A percentile compares a stretch with the other conserved stretches of the same genome.
phyloP scores from a whole-genome alignment of 2,329 filamentous ascomycete species.

The Aotearoamyces nothofagi region DNA sequence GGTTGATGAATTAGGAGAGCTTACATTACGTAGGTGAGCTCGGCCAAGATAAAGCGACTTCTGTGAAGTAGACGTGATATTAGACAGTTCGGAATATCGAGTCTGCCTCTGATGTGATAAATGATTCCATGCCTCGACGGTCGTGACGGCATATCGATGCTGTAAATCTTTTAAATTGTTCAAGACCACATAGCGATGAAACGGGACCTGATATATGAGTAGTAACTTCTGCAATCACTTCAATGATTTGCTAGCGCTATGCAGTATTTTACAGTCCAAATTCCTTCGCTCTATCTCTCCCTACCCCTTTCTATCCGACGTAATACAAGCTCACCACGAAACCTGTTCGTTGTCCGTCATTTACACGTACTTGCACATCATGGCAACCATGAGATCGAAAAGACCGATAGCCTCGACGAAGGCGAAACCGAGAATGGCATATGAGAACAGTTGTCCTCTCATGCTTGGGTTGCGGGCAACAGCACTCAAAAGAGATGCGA shows the following conservation, averaged over 20 bases:
- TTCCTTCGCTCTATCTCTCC: neutral
- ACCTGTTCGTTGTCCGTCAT: slow-evolving; percentile 2
- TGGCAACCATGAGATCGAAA: slow-evolving; percentile 83
- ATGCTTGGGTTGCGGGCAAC: slow-evolving; percentile 90
- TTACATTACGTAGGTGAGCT: no score
- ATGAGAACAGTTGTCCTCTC: slow-evolving; percentile 90
- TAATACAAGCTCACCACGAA: slow-evolving; percentile 1
- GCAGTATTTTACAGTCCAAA: slow-evolving; percentile 1
- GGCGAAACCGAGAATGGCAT: slow-evolving; percentile 90
- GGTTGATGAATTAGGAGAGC: no score
- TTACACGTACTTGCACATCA: slow-evolving; percentile 75
- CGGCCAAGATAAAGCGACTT: no score
- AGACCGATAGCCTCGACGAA: slow-evolving; percentile 89
- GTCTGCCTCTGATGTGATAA: no score
- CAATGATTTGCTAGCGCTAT: slow-evolving; percentile 1
- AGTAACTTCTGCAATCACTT: slow-evolving; percentile 1
- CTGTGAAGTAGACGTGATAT: no score
- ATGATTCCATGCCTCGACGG: no score
- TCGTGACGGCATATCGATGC: no score
- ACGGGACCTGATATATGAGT: no score
- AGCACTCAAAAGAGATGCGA: slow-evolving; percentile 76
- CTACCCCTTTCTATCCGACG: neutral
- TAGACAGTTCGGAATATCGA: no score
- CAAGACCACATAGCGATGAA: no score
- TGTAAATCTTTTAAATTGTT: no score